These are phyloP conservation scores for Tilletia walkeri DNA, from an alignment of 1,284 basidiomycete species.

Conservation along the genomic window DNA sequence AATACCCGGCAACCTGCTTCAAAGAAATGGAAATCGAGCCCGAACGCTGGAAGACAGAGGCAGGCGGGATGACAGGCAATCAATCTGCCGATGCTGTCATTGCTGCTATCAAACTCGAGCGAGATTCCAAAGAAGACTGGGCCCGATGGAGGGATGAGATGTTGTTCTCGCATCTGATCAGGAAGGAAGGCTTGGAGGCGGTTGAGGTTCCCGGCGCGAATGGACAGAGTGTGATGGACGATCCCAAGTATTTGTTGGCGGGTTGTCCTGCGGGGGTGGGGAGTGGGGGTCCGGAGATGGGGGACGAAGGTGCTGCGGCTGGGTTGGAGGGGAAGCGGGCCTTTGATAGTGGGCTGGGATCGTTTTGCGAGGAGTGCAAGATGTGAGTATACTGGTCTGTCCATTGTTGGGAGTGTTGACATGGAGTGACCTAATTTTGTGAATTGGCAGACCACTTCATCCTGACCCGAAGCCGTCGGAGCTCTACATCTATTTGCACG, in stretches of 20 bases:
- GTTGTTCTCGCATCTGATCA: conserved; percentile 45
- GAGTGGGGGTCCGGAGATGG: background rate
- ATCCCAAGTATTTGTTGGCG: conserved; percentile 16
- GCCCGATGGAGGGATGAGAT: conserved; percentile 53
- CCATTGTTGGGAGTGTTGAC: no score
- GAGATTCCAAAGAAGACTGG: conserved; percentile 53
- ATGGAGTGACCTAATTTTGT: background rate
- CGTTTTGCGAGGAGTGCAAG: conserved; percentile 48
- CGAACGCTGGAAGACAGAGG: conserved; percentile 46
- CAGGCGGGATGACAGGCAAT: conserved; percentile 42
- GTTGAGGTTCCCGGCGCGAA: conserved; percentile 48
- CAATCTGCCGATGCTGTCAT: conserved; percentile 47
- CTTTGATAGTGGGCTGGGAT: conserved; percentile 31
- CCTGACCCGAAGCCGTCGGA: conserved; percentile 48
- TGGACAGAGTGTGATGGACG: conserved; percentile 27
- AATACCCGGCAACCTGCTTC: conserved; percentile 35
- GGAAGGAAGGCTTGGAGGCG: conserved; percentile 41
- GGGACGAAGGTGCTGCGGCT: conserved; percentile 27
- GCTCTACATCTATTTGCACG: conserved; percentile 54
- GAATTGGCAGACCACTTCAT: conserved; percentile 31
- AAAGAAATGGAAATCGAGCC: conserved; percentile 32
- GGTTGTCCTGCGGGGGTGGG: conserved; percentile 3
- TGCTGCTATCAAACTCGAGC: conserved; percentile 48
- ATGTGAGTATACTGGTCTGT: conserved; percentile 18
- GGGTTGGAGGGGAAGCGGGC: conserved; percentile 32